Evolutionary conservation across 1,284 basidiomycete species (phyloP).

Genomic region (Pseudozyma thailandica): DNA sequence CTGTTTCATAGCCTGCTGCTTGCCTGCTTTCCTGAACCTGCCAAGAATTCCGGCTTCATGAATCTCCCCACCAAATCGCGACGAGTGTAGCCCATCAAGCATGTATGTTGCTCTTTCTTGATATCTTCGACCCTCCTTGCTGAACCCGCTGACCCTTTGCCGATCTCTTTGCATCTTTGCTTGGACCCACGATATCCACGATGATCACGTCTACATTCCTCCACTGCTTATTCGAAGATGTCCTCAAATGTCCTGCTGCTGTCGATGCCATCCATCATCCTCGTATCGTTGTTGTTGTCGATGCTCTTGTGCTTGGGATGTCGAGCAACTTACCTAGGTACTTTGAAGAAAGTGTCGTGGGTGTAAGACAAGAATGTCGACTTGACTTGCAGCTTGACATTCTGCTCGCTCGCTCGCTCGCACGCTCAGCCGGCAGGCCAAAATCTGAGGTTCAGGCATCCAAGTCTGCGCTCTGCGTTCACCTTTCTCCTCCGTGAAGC

Average conservation of each 20-base stretch:
- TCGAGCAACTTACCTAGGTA: slow-evolving; percentile 46
- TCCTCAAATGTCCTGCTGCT: not conserved
- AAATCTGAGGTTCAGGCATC: too few species aligned
- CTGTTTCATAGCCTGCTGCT: not conserved
- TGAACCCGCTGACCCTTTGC: too few species aligned
- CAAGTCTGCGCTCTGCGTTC: too few species aligned
- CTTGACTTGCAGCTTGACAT: slow-evolving; percentile 13
- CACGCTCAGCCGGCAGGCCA: not conserved
- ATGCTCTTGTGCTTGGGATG: not conserved
- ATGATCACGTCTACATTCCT: not conserved
- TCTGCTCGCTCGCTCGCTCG: slow-evolving; percentile 4
- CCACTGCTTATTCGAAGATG: not conserved
- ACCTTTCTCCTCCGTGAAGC: too few species aligned
- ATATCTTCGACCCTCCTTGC: too few species aligned
- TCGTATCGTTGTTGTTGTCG: not conserved
- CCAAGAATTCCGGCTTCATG: too few species aligned
- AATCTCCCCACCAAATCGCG: too few species aligned
- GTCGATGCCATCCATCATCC: not conserved
- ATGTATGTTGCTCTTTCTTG: too few species aligned
- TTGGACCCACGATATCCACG: too few species aligned
- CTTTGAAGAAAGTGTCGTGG: slow-evolving; percentile 41
- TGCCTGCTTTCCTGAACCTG: too few species aligned
- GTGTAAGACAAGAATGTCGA: slow-evolving; percentile 2
- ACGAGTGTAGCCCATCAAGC: too few species aligned
- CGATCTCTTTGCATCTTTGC: too few species aligned